Evolutionary conservation across 495 filamentous ascomycete species (phyloP), one percentile per base, ranked within the genome.

Genomic region (Antarctomyces pellizariae): DNA sequence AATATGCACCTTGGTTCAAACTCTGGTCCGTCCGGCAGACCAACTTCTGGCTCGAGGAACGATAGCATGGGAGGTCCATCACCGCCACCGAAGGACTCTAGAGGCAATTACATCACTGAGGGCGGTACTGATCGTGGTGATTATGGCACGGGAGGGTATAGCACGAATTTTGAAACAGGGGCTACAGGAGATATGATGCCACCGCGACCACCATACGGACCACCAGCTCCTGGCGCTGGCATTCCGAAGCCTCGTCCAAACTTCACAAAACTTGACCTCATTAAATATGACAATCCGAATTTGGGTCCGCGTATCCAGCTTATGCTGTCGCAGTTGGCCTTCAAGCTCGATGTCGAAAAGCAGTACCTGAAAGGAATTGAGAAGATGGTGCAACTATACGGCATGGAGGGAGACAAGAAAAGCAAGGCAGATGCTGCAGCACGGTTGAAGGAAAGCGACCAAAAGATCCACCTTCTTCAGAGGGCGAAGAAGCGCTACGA

Each of bases 301-400:
- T 71, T 99, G 28, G 86, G 86, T 15, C 89, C 89, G 18, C 79
- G 89, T 32, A 99, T 99, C 43, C 89, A 95, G 54, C 71, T 93
- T 36, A 99, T 99, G 86, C 56, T 99, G 42, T 91, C 86, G 10
- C 86, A 99, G 48, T 67, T 99, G 33, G 82, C 93, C 52, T 99
- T 99, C 52, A 99, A 99, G 52, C 56, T 95, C 24, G 95, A 84
- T 41, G 89, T 99, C 19, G 86, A 99, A 52, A 90, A 93, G 43
- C 86, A 99, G 50, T 99, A 99, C 52, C 86, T 95, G 39, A 89
- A 89, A 35, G 86, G 86, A 33, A 84, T 99, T 37, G 89, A 99
- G 50, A 99, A 99, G 59, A 99, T 99, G 89, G 76, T 90, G 22
- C 78, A 82, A 46, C 59, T 95, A 22, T 99, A 99, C 44, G 72